phyloP scores from a whole-genome alignment of 2,329 filamentous ascomycete species.

The Clonostachys rhizophaga region DNA sequence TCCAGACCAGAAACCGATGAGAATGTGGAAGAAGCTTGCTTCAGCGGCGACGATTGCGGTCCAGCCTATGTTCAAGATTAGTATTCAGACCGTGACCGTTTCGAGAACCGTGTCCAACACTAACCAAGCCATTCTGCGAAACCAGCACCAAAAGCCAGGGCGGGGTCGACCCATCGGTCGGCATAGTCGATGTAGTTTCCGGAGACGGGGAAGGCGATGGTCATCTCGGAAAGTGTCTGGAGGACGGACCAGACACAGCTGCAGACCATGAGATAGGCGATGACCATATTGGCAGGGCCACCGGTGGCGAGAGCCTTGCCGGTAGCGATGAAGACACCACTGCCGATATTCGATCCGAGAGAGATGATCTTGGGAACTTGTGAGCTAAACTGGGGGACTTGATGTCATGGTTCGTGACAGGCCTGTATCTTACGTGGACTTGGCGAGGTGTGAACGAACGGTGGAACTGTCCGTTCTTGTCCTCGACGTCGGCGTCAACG shows the following conservation, averaged over 20 bases:
- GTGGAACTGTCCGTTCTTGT: too few relatives aligned
- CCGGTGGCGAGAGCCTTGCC: slow-evolving; percentile 55
- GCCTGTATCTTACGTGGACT: too few relatives aligned
- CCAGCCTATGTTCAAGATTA: too few relatives aligned
- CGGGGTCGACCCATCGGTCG: slow-evolving; percentile 54
- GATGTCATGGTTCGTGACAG: too few relatives aligned
- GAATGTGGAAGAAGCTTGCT: slow-evolving; percentile 47
- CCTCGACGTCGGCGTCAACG: too few relatives aligned
- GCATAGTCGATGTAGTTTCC: slow-evolving; percentile 61
- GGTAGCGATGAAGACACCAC: slow-evolving; percentile 67
- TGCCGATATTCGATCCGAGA: slow-evolving; percentile 43
- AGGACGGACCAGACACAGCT: slow-evolving; percentile 42
- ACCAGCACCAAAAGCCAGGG: slow-evolving; percentile 45
- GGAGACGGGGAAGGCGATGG: slow-evolving; percentile 55
- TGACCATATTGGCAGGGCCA: slow-evolving; percentile 45
- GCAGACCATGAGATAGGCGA: slow-evolving; percentile 51
- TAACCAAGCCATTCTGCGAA: slow-evolving; percentile 41
- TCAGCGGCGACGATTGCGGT: slow-evolving; percentile 45
- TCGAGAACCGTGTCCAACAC: too few relatives aligned
- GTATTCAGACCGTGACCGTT: too few relatives aligned
- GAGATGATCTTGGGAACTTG: slow-evolving; percentile 35
- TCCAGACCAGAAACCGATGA: slow-evolving; percentile 33
- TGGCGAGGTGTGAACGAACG: too few relatives aligned
- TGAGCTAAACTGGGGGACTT: too few relatives aligned
- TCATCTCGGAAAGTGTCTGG: slow-evolving; percentile 55